Evolutionary conservation across 257 asterid genomes (phyloP), one percentile per base, ranked within the genome.

Genomic region (Eustoma russellianum): DNA sequence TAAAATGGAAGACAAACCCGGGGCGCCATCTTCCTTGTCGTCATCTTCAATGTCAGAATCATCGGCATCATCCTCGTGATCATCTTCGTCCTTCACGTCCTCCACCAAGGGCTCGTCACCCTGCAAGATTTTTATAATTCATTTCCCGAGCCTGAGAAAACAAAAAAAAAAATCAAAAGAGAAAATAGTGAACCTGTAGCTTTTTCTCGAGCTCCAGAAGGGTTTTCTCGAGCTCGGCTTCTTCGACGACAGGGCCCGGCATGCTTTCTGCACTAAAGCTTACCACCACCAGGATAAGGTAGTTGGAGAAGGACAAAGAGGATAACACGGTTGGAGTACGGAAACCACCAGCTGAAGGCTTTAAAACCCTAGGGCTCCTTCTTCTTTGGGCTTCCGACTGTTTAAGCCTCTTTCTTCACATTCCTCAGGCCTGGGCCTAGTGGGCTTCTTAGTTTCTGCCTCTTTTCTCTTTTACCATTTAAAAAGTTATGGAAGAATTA

Each of bases 191-290:
- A 6, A 0, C 43, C 44, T n/a, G 41, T 24, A 68, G 43, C 1
- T 14, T 4, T 18, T 3, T 9, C 14, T 18, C 8, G 13, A 35
- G 17, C 10, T 16, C 96, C 71, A 63, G 60, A 24, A 81, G 41
- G 76, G 79, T 77, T 33, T 66, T 79, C 79, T 67, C 73, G 41
- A 61, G 59, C 48, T 75, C 82, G 41, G 19, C 41, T 65, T 81
- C 95, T 61, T 79, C 93, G 16, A 89, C 19, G 40, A 89, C 85
- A 46, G 95, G 94, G 38, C 85, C 95, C 15, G 95, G 94, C 95
- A 86, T 83, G 66, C 64, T 64, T 64, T 4, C 41, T 54, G 52
- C 50, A 52, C 2, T 17, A 28, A 40, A 74, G 40, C 61, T 61
- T n/a, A n/a, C n/a, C 48, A 7, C 52, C 47, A 14, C 5, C 7